These are phyloP conservation scores for Paramecium sonneborni DNA, from an alignment of 73 alveolate genomes.

Conservation along the genomic window DNA sequence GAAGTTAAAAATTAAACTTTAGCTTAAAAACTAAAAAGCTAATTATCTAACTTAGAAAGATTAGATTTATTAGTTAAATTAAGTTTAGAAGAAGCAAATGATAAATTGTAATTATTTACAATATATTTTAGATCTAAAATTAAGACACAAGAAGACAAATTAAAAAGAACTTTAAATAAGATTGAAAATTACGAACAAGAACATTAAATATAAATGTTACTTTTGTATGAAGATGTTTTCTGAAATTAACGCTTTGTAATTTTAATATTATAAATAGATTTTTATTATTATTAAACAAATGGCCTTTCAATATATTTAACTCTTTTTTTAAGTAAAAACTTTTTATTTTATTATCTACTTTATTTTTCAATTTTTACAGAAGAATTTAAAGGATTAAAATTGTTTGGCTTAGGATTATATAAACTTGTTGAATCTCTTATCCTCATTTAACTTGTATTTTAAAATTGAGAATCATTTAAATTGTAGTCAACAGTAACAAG, in stretches of 20 bases:
- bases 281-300: neutral
- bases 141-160: neutral
- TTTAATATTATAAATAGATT: neutral
- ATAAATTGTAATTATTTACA: slow-evolving; percentile 3
- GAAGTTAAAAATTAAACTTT: slow-evolving; percentile 44
- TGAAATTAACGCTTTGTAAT: neutral
- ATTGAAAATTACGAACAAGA: neutral
- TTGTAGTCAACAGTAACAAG: neutral
- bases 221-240: slow-evolving; percentile 6
- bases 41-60: slow-evolving; percentile 48
- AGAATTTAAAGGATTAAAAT: neutral
- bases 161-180: neutral
- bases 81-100: slow-evolving; percentile 51
- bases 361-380: neutral
- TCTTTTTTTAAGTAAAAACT: neutral
- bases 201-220: neutral
- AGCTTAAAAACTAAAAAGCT: slow-evolving; percentile 3
- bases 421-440: slow-evolving; percentile 4
- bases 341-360: neutral
- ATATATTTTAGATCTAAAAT: neutral
- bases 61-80: slow-evolving; percentile 60
- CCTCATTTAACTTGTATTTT: neutral
- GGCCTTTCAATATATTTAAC: neutral
- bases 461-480: neutral
- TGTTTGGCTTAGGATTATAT: neutral